Base-by-base conservation (phyloP, 306 rosid genomes). In the Ceratonia siliqua region DNA sequence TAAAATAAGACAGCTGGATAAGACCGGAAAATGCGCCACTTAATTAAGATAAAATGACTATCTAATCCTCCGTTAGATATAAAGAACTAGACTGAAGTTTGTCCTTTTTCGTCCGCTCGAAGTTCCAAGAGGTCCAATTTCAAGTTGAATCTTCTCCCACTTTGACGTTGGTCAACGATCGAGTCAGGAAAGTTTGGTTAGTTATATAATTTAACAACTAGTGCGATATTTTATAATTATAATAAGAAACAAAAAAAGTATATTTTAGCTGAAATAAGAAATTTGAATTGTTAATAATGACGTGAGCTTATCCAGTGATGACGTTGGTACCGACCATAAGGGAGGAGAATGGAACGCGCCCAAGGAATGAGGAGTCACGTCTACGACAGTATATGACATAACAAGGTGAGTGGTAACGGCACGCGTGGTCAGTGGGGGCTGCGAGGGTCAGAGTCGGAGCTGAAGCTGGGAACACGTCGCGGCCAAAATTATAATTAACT, bases 381-480 rank as follows among this genome's bases (percentile, higher is more conserved):
- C 68, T 15, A 5, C 17, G 30, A 38, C 17, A 38, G 49, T 7
- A 5, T 7, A 36, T 7, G 41, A 36, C 41, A 36, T 3, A 48
- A 0, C 6, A 14, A 58, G 15, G 41, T 20, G 65, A 58, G 41
- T 58, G 65, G 65, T 6, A 45, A 45, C 15, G 8, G 67, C 67
- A 61, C 67, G 67, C 67, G 67, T 61, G 28, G n/a, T 36, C 2
- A 61, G 67, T 61, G 67, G 14, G 67, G 28, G 1, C 42, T 30
- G 38, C 64, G 1, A 15, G 64, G 20, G 41, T 58, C 64, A 28
- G 4, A 27, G 32, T 38, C 43, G 12, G 43, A 38, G 43, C 12
- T 2, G 41, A 36, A 8, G 0, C 0, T 13, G 39, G 5, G 7
- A 28, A 28, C 63, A 11, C 61, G 17, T 54, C 14, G 32, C 4